Percentiles rank a stretch among this genome's conserved stretches.
Conservation (phyloP, 2,329 filamentous ascomycete species). For the Fusarium phyllophilum region DNA sequence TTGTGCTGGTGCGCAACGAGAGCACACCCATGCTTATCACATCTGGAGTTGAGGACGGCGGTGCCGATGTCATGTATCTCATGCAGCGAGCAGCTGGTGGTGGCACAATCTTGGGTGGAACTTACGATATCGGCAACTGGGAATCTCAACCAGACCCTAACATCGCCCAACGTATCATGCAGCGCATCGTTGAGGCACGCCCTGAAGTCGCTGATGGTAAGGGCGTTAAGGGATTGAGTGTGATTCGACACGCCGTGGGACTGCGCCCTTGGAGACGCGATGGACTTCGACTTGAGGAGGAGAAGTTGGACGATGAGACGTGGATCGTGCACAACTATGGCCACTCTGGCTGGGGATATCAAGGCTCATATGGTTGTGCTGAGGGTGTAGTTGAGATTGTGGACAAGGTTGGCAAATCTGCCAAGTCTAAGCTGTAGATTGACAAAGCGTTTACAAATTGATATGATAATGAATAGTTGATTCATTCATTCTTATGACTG, state of each 20-base stretch:
- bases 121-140: conserved; percentile 83
- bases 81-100: conserved; percentile 86
- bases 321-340: conserved; percentile 85
- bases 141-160: conserved; percentile 81
- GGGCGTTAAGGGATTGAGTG: conserved; percentile 76
- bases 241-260: conserved; percentile 85
- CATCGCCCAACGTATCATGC: conserved; percentile 85
- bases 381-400: conserved; percentile 74
- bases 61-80: conserved; percentile 78
- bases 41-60: conserved; percentile 78
- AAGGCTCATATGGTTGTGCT: conserved; percentile 76
- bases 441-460: neutral
- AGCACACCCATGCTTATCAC: conserved; percentile 74
- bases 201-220: conserved; percentile 72
- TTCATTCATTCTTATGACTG: neutral
- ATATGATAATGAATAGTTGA: neutral
- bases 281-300: conserved; percentile 78
- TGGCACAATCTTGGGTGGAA: conserved; percentile 88
- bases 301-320: conserved; percentile 60
- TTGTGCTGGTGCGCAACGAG: conserved; percentile 84
- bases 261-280: conserved; percentile 78
- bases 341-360: conserved; percentile 81
- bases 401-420: conserved; percentile 60
- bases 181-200: conserved; percentile 72
- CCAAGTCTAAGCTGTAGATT: conserved; percentile 46